Evolutionary conservation across 2,329 filamentous ascomycete genomes (phyloP), one percentile per base, ranked within the genome.

Genomic region (Neofusicoccum umdonicola): DNA sequence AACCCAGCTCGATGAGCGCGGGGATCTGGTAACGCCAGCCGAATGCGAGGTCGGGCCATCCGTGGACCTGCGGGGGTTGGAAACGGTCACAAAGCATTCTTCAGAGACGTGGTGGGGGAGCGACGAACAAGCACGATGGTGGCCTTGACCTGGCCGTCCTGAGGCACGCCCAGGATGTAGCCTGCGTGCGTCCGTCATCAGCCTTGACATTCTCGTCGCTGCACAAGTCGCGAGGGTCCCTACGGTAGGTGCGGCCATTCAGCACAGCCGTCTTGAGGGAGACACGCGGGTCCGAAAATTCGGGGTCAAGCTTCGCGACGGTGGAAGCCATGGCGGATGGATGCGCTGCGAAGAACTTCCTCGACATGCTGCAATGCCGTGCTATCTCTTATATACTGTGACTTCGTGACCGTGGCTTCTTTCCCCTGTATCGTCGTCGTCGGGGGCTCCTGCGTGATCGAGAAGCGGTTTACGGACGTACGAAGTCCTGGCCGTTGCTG

Each of bases 21-120:
- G 93, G 93, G 66, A 97, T 90, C 77, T 97, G 93, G 78, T 91
- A 89, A 67, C 93, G 89, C 94, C 94, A 98, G 73, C 90, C 92
- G 73, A 93, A 88, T 8, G 87, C 86, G 17, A 95, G 78, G 77
- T 97, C 93, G 0, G 93, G 93, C 79, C 89, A 96, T 69, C 93
- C 93, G 77, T 93, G 90, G 72, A 91, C 80, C 83, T 85, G 62
- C 56, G 9, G 42, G 41, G 12, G 15, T 35, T 19, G 7, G 2
- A 54, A 54, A 42, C 19, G 15, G 56, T 60, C 42, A 47, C n/a
- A 13, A 15, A 9, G 1, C 1, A 8, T 7, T 5, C 8, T 15
- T 35, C 13, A 22, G n/a, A 3, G 9, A 4, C 11, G 37, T 3
- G 34, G 13, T 4, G 17, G 11, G 9, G 22, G 12, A 34, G 48